Conservation (phyloP, 192 early-diverging fungal species). For the Coemansia sp. region DNA sequence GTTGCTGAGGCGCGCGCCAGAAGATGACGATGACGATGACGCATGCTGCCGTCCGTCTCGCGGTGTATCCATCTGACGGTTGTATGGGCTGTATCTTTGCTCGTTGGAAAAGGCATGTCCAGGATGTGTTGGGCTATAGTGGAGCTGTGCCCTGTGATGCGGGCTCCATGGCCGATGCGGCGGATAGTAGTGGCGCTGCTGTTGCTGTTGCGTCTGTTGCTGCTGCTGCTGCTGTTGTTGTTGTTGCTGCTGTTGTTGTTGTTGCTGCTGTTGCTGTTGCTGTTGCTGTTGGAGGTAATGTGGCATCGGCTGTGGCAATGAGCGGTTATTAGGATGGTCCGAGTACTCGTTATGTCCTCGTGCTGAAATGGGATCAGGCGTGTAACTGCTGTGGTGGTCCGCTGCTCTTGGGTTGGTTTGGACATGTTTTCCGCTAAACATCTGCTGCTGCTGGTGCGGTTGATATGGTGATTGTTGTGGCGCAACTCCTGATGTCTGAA, state of each 20-base stretch:
- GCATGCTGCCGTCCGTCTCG: conserved; percentile 40
- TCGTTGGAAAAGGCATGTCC: conserved; percentile 27
- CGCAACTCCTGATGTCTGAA: background rate
- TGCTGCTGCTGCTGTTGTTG: conserved; percentile 16
- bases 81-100: conserved; percentile 49
- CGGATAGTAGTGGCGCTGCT: conserved; percentile 20
- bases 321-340: conserved; percentile 1
- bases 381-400: background rate
- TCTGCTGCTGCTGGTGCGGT: background rate
- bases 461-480: conserved; percentile 4
- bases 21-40: conserved; percentile 5
- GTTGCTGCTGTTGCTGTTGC: conserved; percentile 13
- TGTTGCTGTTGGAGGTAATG: background rate
- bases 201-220: conserved; percentile 10
- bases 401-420: background rate
- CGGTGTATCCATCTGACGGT: conserved; percentile 22
- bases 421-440: conserved; percentile 1
- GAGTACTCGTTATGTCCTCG: background rate
- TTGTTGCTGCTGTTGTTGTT: conserved; percentile 13
- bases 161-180: conserved; percentile 52
- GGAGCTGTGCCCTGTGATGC: conserved; percentile 44
- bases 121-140: conserved; percentile 31
- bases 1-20: conserved; percentile 15
- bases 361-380: background rate
- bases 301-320: background rate